A percentile compares a stretch with the other conserved stretches of the same genome.
Conservation (phyloP, 163 green algal genomes). For the Scenedesmus sp. region DNA sequence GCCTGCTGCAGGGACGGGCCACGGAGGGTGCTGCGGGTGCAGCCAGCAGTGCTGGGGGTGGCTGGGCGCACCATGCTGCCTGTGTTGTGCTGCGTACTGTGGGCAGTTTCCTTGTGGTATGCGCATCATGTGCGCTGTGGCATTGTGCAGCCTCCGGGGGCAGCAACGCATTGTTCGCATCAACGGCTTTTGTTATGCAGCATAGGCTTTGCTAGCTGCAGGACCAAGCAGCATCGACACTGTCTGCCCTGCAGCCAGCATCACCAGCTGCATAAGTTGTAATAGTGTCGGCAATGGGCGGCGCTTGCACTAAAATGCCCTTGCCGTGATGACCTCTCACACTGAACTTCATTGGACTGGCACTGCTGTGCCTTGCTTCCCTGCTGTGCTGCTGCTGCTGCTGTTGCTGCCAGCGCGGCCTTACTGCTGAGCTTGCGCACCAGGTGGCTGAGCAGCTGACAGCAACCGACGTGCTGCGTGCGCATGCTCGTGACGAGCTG, state of each 20-base stretch:
- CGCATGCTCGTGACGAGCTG: conserved; percentile 94
- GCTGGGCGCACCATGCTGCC: not conserved
- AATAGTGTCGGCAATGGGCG: too few species aligned
- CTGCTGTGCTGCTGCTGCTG: not conserved
- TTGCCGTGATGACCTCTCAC: too few species aligned
- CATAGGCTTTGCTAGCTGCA: conserved; percentile 69
- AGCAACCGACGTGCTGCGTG: conserved; percentile 85
- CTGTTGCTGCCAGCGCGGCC: not conserved
- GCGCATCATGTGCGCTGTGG: not conserved
- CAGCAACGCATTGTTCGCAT: too few species aligned
- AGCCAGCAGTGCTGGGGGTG: not conserved
- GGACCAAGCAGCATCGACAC: too few species aligned
- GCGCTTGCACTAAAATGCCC: too few species aligned
- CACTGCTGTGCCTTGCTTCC: too few species aligned
- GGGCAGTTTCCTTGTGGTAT: not conserved
- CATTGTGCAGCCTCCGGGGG: too few species aligned
- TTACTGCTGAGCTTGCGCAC: conserved; percentile 64
- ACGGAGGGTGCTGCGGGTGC: not conserved
- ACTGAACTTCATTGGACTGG: too few species aligned
- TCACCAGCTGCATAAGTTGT: too few species aligned
- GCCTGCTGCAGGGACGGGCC: not conserved
- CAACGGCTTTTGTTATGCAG: conserved; percentile 57
- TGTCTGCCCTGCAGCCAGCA: too few species aligned
- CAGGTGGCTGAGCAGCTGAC: conserved; percentile 80
- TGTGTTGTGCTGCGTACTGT: not conserved